Evolutionary conservation across 2,329 filamentous ascomycete species (phyloP).

Genomic region (Whalleya microplaca): DNA sequence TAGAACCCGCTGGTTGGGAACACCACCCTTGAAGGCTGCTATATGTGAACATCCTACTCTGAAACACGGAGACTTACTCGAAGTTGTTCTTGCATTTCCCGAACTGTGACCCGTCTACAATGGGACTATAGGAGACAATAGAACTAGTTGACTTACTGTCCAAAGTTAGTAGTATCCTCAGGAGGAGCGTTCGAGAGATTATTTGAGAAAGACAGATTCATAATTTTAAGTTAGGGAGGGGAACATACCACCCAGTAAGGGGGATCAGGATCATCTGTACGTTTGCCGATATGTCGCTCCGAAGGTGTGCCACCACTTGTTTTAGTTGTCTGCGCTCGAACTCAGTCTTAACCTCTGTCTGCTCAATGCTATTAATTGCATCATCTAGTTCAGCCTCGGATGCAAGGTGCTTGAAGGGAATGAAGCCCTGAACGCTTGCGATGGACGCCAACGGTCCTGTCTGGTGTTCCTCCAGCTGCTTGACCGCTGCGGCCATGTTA

Average conservation of each 20-base stretch:
- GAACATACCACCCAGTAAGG: background rate
- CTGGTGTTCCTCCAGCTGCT: background rate
- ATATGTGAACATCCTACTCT: background rate
- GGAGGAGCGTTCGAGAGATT: background rate
- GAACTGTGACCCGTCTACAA: background rate
- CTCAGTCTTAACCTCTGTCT: background rate
- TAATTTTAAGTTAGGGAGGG: too few species aligned
- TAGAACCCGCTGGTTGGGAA: slow-evolving; percentile 1
- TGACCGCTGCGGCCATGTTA: background rate
- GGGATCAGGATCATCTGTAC: background rate
- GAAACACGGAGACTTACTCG: background rate
- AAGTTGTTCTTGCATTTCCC: background rate
- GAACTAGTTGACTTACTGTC: too few species aligned
- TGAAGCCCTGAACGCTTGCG: slow-evolving; percentile 1
- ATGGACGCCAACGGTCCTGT: slow-evolving; percentile 2
- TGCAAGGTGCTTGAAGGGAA: slow-evolving; percentile 1
- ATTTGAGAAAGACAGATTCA: background rate
- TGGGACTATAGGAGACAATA: too few species aligned
- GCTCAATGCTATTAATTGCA: background rate
- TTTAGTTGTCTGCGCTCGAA: slow-evolving; percentile 2
- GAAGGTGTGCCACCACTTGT: background rate
- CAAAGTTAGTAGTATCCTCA: too few species aligned
- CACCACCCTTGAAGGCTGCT: background rate
- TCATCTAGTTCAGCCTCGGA: background rate
- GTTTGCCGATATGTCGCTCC: slow-evolving; percentile 3